Evolutionary conservation across 1,284 basidiomycete genomes (phyloP).

Genomic region (Caloboletus firmus): DNA sequence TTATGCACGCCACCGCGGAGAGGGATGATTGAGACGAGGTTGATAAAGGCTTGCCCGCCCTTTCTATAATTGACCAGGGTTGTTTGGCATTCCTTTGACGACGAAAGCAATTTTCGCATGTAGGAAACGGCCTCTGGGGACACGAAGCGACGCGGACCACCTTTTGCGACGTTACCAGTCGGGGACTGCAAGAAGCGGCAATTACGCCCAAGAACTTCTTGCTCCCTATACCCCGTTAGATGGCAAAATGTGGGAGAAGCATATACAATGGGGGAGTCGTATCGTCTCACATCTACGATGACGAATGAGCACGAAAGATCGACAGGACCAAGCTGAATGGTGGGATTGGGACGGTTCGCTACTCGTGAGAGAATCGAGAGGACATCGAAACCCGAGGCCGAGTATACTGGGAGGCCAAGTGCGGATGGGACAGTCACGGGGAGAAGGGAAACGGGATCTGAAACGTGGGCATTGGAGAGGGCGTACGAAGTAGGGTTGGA

Average conservation of each 20-base stretch:
- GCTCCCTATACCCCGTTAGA: slow-evolving; percentile 81
- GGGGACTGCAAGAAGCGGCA: slow-evolving; percentile 88
- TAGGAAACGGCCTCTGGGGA: slow-evolving; percentile 68
- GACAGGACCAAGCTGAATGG: slow-evolving; percentile 83
- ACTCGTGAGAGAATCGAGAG: slow-evolving; percentile 81
- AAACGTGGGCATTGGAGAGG: slow-evolving; percentile 7
- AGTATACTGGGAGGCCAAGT: slow-evolving; percentile 65
- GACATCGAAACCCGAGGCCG: slow-evolving; percentile 87
- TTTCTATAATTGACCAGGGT: slow-evolving; percentile 88
- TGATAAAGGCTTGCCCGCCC: slow-evolving; percentile 83
- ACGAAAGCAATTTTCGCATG: slow-evolving; percentile 64
- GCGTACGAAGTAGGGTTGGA: slow-evolving; percentile 7
- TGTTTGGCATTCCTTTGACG: slow-evolving; percentile 86
- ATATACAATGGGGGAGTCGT: slow-evolving; percentile 86
- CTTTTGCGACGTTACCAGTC: slow-evolving; percentile 61
- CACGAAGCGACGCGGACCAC: slow-evolving; percentile 67
- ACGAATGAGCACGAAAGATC: slow-evolving; percentile 90
- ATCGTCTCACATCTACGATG: slow-evolving; percentile 79
- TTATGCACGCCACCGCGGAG: slow-evolving; percentile 65
- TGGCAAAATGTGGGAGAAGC: slow-evolving; percentile 78
- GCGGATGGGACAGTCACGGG: slow-evolving; percentile 24
- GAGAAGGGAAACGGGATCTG: neutral
- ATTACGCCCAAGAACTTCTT: slow-evolving; percentile 84
- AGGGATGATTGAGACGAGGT: slow-evolving; percentile 84
- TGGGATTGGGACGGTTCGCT: slow-evolving; percentile 71